Percentiles rank a stretch among this genome's conserved stretches.
These are phyloP conservation scores for Cynanchum wilfordii DNA, from an alignment of 257 asterid species.

Conservation along the genomic window DNA sequence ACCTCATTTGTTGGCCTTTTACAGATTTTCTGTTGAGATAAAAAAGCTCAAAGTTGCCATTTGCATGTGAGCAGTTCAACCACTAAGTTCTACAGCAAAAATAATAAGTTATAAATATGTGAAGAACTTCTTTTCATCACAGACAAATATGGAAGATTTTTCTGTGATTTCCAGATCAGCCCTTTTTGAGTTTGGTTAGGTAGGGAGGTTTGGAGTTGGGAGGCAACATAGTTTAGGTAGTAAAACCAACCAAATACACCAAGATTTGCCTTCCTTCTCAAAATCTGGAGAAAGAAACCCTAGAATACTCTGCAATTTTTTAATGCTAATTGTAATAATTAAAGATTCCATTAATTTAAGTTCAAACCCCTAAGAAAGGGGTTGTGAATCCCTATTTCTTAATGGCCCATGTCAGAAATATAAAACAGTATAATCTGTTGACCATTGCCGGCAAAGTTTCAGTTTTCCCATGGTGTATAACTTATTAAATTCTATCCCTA, in stretches of 20 bases:
- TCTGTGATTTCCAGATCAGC: constrained; percentile 19
- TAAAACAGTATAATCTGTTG: constrained; percentile 31
- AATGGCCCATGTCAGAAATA: constrained; percentile 16
- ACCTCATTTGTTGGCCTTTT: constrained; percentile 7
- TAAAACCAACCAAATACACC: not conserved
- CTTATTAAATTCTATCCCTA: not conserved
- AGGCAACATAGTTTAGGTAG: not conserved
- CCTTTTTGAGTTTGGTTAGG: not conserved
- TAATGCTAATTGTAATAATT: constrained; percentile 19
- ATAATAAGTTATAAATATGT: not conserved
- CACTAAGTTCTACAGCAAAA: constrained; percentile 13
- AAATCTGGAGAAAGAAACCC: constrained; percentile 24
- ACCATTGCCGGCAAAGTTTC: constrained; percentile 42
- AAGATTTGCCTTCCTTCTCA: constrained; percentile 13
- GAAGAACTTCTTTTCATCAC: not conserved
- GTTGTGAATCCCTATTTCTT: constrained; percentile 36
- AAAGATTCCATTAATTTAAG: constrained; percentile 24
- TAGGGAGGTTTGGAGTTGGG: no score
- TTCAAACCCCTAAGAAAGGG: constrained; percentile 30
- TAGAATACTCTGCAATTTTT: constrained; percentile 19
- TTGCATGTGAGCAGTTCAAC: constrained; percentile 46
- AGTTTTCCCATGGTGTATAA: constrained; percentile 20
- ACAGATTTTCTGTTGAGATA: constrained; percentile 16
- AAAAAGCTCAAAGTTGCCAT: constrained; percentile 6
- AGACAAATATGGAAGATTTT: constrained; percentile 5